Evolutionary conservation across 768 basidiomycete species (phyloP).

Genomic region (Trametes coccinea): DNA sequence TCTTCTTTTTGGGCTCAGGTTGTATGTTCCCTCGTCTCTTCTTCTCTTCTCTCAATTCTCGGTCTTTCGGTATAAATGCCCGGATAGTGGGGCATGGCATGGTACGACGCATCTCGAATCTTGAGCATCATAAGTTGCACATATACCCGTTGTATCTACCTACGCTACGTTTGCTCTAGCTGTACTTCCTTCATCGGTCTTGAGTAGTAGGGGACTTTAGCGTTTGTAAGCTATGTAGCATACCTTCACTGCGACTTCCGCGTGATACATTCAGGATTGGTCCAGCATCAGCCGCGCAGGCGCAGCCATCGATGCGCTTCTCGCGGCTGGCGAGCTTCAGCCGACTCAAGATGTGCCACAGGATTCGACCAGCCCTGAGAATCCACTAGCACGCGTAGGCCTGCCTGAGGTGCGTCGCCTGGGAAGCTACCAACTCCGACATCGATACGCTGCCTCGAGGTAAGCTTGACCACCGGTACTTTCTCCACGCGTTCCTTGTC

Average conservation of each 20-base stretch:
- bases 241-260: constrained; percentile 1
- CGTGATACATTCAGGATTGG: neutral
- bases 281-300: neutral
- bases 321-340: too few species aligned
- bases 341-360: too few species aligned
- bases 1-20: neutral
- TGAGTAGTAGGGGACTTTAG: constrained; percentile 1
- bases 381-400: neutral
- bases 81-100: neutral
- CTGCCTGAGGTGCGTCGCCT: neutral
- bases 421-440: neutral
- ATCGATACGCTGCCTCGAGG: constrained; percentile 5
- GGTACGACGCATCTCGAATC: constrained; percentile 9
- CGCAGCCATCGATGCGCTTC: too few species aligned
- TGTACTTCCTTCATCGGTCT: neutral
- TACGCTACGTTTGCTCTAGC: constrained; percentile 9
- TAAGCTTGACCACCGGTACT: neutral
- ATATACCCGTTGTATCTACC: constrained; percentile 19
- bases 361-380: too few species aligned
- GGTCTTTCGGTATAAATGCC: neutral
- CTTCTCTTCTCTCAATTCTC: neutral
- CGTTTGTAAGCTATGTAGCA: constrained; percentile 18
- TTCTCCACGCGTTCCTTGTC: neutral
- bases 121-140: constrained; percentile 4
- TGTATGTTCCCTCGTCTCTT: constrained; percentile 2